Conservation (phyloP, 306 rosid species). For the Fragaria nilgerrensis region DNA sequence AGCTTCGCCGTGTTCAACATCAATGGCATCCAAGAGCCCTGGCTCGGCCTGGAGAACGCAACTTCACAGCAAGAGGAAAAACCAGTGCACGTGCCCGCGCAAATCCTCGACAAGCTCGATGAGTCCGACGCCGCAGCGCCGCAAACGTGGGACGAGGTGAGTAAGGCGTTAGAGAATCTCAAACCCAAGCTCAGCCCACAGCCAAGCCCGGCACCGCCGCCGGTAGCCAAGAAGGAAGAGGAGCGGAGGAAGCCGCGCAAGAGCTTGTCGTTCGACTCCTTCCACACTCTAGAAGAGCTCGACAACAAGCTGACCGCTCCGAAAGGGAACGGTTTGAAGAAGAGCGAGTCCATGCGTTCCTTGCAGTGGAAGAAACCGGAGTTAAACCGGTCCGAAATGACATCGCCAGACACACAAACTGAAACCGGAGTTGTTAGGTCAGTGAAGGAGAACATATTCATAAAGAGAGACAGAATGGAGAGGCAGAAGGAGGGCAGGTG, state of each 20-base stretch:
- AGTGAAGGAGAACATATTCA: slow-evolving; percentile 65
- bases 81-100: slow-evolving; percentile 44
- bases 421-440: slow-evolving; percentile 10
- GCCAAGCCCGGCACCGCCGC: neutral
- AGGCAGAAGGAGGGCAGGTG: slow-evolving; percentile 49
- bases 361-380: slow-evolving; percentile 7
- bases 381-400: neutral
- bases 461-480: slow-evolving; percentile 62
- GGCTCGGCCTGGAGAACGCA: slow-evolving; percentile 47
- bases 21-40: slow-evolving; percentile 77
- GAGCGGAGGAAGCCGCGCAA: slow-evolving; percentile 30
- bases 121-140: slow-evolving; percentile 54
- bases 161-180: slow-evolving; percentile 63
- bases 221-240: neutral
- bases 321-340: slow-evolving; percentile 29
- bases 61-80: slow-evolving; percentile 18
- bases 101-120: slow-evolving; percentile 61
- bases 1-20: slow-evolving; percentile 85
- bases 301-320: slow-evolving; percentile 44
- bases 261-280: slow-evolving; percentile 63
- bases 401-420: neutral
- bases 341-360: slow-evolving; percentile 16
- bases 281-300: slow-evolving; percentile 77
- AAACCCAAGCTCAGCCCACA: slow-evolving; percentile 35
- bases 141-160: slow-evolving; percentile 80